These are phyloP conservation scores for Didymella keratinophila DNA, from an alignment of 2,329 filamentous ascomycete species.

Conservation along the genomic window DNA sequence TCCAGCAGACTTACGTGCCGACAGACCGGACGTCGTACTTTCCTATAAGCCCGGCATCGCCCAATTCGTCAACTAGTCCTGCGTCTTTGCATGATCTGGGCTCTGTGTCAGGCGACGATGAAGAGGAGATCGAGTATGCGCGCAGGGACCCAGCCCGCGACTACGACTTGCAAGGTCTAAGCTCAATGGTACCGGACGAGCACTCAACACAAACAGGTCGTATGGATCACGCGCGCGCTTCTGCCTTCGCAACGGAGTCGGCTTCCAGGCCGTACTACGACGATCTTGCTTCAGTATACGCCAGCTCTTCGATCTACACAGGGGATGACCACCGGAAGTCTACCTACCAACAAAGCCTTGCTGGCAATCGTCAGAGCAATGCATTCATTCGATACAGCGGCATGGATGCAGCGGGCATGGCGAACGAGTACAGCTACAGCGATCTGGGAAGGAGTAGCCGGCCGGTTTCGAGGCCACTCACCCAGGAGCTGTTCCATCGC, in stretches of 20 bases:
- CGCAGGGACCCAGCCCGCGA: background rate
- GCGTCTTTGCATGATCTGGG: slow-evolving; percentile 13
- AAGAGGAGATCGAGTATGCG: slow-evolving; percentile 19
- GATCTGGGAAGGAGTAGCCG: slow-evolving; percentile 19
- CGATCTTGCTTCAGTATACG: slow-evolving; percentile 40
- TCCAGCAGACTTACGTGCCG: slow-evolving; percentile 29
- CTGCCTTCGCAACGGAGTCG: slow-evolving; percentile 21
- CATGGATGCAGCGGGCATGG: slow-evolving; percentile 23
- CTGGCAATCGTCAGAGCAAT: slow-evolving; percentile 33
- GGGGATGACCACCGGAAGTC: slow-evolving; percentile 32
- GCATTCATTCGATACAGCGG: slow-evolving; percentile 30
- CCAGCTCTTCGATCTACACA: slow-evolving; percentile 45
- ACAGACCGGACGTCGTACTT: slow-evolving; percentile 30
- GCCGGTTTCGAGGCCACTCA: slow-evolving; percentile 22
- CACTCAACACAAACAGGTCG: slow-evolving; percentile 33
- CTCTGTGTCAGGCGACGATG: slow-evolving; percentile 15
- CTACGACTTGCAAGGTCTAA: slow-evolving; percentile 16
- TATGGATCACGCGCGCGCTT: slow-evolving; percentile 16
- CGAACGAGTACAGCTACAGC: slow-evolving; percentile 27
- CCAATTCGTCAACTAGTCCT: slow-evolving; percentile 27
- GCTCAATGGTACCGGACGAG: slow-evolving; percentile 44
- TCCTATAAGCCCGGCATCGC: slow-evolving; percentile 30
- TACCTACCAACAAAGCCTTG: slow-evolving; percentile 30
- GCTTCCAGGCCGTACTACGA: slow-evolving; percentile 39
- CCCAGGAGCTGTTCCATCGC: slow-evolving; percentile 25